Evolutionary conservation across 257 asterid genomes (phyloP).

Genomic region (Scutellaria galericulata): DNA sequence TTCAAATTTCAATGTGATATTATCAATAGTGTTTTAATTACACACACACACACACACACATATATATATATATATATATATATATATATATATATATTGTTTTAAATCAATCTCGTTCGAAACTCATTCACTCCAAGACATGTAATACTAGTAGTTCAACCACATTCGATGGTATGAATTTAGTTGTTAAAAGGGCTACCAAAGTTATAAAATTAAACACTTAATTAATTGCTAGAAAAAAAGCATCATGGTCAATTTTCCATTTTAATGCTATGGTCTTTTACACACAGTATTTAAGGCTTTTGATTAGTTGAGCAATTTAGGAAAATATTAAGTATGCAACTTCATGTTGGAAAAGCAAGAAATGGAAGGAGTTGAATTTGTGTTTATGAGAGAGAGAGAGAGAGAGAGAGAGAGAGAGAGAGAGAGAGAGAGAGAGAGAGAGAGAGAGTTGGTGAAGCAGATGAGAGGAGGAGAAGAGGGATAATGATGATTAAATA

Average conservation of each 20-base stretch:
- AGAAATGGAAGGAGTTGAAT: background rate
- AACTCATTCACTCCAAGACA: too few relatives aligned
- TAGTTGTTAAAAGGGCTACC: too few relatives aligned
- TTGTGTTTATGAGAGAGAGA: constrained; percentile 24
- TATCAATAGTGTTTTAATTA: background rate
- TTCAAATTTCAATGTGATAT: constrained; percentile 2
- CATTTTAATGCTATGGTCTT: background rate
- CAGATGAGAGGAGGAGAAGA: constrained; percentile 17
- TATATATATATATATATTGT: too few relatives aligned
- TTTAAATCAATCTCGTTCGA: too few relatives aligned
- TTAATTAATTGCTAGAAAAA: background rate
- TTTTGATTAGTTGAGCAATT: background rate
- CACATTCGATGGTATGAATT: too few relatives aligned
- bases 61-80: too few relatives aligned
- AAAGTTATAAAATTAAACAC: too few relatives aligned
- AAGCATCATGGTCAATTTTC: background rate
- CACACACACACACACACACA: too few relatives aligned
- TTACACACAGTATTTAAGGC: background rate
- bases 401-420: constrained; percentile 3
- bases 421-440: constrained; percentile 17
- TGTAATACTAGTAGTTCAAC: too few relatives aligned
- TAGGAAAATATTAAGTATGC: constrained; percentile 8
- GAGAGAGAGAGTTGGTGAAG: background rate
- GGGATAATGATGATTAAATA: constrained; percentile 31
- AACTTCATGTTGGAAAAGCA: background rate